Base-by-base conservation (phyloP, 768 basidiomycete genomes). In the Macrocybe gigantea region DNA sequence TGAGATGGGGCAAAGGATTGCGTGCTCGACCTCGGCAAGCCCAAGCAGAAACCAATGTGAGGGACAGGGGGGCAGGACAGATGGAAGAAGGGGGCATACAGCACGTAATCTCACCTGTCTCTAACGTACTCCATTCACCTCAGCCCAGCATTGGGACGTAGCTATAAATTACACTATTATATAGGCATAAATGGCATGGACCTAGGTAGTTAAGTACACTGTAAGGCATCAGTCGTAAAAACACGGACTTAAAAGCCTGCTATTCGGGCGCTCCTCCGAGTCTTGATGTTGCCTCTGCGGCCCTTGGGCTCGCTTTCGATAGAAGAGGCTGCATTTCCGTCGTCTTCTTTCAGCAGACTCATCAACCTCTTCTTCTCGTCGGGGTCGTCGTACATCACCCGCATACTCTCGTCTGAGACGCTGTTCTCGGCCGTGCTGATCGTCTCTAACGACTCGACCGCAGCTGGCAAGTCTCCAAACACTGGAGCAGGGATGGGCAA, bases 311-410 rank as follows among this genome's bases (percentile, higher is more conserved):
- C 29, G 61, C 52, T 33, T 33, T 50, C 45, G 22, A 22, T 22
- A 22, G 22, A 22, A 22, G 22, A 22, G 1, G 22, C 4, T 34
- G 53, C 56, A 9, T 50, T 50, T 38, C 44, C 59, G 33, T 53
- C 55, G 36, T 61, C 61, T 14, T 46, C 66, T 53, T 67, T 73
- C 39, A 86, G 56, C 55, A 88, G 61, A 46, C 63, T 71, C 75
- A 84, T 72, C 53, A 87, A 57, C 58, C 75, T 68, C 50, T 71
- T 66, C 61, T 75, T 76, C 62, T 83, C 83, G 41, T 75, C 77
- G 1, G 83, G 83, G 62, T 88, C 85, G 58, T 84, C 83, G 52
- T 87, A 88, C 49, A 69, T 71, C 7, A 88, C 82, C 5, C 75
- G 69, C 60, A 79, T 65, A 54, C 74, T 74, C 53, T 73, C 70